These are phyloP conservation scores for Sisymbrium irio DNA, from an alignment of 345 rosid species.

Conservation along the genomic window DNA sequence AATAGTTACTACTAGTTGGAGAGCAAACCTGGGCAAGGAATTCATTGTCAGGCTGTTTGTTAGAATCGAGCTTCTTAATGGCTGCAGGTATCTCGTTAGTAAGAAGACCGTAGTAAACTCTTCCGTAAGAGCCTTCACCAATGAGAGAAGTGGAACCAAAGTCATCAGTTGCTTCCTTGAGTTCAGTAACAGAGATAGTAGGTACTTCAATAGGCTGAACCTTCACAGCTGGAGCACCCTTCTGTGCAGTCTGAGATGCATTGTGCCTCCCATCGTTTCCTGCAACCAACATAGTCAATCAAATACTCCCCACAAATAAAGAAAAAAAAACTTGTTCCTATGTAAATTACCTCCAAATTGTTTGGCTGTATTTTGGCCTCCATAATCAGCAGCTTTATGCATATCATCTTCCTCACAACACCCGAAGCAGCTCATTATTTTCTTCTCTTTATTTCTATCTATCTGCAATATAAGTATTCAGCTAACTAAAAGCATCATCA, in stretches of 20 bases:
- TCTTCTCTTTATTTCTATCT: slow-evolving; percentile 20
- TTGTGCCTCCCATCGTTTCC: slow-evolving; percentile 49
- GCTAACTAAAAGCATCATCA: too few species aligned
- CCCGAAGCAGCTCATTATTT: slow-evolving; percentile 88
- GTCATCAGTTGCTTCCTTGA: slow-evolving; percentile 62
- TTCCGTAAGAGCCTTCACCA: slow-evolving; percentile 82
- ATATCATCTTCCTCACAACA: slow-evolving; percentile 77
- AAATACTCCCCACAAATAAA: too few species aligned
- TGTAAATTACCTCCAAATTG: slow-evolving; percentile 56
- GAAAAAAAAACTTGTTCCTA: neutral
- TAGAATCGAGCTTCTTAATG: slow-evolving; percentile 66
- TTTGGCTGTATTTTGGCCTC: slow-evolving; percentile 56
- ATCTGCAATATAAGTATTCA: too few species aligned
- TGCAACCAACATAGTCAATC: slow-evolving; percentile 10
- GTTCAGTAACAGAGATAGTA: slow-evolving; percentile 45
- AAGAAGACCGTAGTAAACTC: slow-evolving; percentile 60
- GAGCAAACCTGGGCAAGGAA: slow-evolving; percentile 53
- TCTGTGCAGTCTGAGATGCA: slow-evolving; percentile 52
- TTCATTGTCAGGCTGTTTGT: slow-evolving; percentile 60
- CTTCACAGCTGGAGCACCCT: slow-evolving; percentile 52
- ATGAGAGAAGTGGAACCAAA: slow-evolving; percentile 55
- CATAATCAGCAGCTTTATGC: slow-evolving; percentile 64
- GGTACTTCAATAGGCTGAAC: slow-evolving; percentile 79
- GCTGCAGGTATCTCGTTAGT: slow-evolving; percentile 51
- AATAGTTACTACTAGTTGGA: too few species aligned